Conservation (phyloP, 106 monocot species). For the Acorus calamus region DNA sequence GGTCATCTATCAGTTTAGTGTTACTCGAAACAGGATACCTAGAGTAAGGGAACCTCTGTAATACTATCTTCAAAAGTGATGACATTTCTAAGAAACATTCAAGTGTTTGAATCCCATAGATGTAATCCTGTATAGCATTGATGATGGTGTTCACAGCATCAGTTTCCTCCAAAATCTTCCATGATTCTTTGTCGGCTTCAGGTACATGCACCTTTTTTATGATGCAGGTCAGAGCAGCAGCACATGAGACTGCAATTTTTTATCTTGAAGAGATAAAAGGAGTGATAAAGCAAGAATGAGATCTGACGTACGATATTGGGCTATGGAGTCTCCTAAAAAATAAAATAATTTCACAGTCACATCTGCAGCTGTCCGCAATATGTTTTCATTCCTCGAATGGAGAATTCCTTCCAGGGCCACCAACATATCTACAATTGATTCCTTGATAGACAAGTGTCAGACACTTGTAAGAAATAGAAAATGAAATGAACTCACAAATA, state of each 20-base stretch:
- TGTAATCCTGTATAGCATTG: conserved; percentile 32
- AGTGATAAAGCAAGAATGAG: conserved; percentile 36
- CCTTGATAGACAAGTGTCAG: conserved; percentile 25
- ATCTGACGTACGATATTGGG: conserved; percentile 41
- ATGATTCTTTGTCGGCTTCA: conserved; percentile 29
- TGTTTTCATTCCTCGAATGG: conserved; percentile 41
- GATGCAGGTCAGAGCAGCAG: conserved; percentile 41
- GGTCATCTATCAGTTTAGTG: conserved; percentile 30
- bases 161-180: conserved; percentile 42
- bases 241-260: conserved; percentile 27
- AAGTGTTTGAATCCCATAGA: conserved; percentile 15
- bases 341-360: conserved; percentile 34
- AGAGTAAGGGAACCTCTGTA: conserved; percentile 54
- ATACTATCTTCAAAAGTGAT: conserved; percentile 48
- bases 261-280: conserved; percentile 28
- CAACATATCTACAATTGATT: conserved; percentile 60
- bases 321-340: conserved; percentile 32
- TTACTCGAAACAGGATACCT: conserved; percentile 62
- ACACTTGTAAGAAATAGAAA: no score
- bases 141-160: conserved; percentile 24
- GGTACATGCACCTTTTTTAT: conserved; percentile 17
- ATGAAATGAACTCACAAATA: no score
- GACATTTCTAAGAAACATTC: conserved; percentile 45
- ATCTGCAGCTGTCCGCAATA: conserved; percentile 31
- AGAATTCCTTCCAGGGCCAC: conserved; percentile 65